These are phyloP conservation scores for Fusarium oxysporum DNA, from an alignment of 2,329 filamentous ascomycete genomes.

Conservation along the genomic window DNA sequence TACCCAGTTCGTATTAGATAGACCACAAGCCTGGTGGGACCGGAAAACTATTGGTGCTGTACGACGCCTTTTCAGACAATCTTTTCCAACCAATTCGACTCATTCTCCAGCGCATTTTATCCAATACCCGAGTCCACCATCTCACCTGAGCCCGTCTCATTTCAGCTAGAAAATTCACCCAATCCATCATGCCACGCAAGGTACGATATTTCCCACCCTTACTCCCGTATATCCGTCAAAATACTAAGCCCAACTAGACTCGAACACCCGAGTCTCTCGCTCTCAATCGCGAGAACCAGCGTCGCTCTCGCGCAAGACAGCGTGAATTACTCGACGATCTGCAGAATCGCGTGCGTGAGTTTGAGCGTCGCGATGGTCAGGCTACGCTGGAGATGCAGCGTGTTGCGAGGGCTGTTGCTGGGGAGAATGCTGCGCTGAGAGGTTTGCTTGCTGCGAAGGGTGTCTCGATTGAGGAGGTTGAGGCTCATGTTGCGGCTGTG, in stretches of 20 bases:
- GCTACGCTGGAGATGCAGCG: constrained; percentile 62
- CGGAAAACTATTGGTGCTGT: constrained; percentile 1
- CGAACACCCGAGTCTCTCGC: constrained; percentile 45
- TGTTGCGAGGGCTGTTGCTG: constrained; percentile 57
- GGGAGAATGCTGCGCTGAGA: constrained; percentile 56
- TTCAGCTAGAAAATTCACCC: neutral
- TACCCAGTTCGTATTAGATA: constrained; percentile 12
- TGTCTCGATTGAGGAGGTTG: constrained; percentile 33
- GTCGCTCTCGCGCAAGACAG: constrained; percentile 58
- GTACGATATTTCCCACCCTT: neutral
- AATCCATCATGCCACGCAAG: constrained; percentile 34
- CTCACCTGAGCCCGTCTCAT: neutral
- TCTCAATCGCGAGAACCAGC: constrained; percentile 58
- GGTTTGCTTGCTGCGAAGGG: constrained; percentile 40
- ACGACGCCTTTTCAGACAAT: neutral
- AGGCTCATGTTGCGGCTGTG: constrained; percentile 33
- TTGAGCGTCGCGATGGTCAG: constrained; percentile 55
- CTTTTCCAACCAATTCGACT: constrained; percentile 7
- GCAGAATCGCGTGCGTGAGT: constrained; percentile 55
- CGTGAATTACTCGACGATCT: constrained; percentile 58
- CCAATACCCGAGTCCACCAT: neutral
- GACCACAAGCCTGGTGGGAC: constrained; percentile 8
- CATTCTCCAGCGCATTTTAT: neutral
- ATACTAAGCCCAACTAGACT: constrained; percentile 17
- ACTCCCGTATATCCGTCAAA: neutral